Conservation (phyloP, 2,329 filamentous ascomycete species). For the Ceratocystis ficicola region DNA sequence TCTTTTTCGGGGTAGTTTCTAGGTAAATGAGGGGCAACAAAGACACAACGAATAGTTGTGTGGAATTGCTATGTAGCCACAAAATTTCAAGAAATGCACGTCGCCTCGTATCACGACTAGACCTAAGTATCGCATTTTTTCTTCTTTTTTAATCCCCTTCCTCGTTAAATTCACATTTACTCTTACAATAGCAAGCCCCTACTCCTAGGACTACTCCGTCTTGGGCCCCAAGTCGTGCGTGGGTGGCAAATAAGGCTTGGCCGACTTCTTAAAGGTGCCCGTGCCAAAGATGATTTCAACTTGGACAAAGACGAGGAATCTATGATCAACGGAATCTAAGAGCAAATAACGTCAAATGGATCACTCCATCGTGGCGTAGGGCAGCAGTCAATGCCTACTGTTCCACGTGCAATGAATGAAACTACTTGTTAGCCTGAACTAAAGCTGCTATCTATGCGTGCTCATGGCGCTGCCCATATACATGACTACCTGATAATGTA, state of each 20-base stretch:
- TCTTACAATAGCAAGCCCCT: background rate
- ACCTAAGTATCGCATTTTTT: background rate
- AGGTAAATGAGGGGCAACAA: too few species aligned
- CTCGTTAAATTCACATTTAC: background rate
- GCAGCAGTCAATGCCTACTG: too few species aligned
- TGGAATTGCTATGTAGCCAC: too few species aligned
- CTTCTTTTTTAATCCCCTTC: background rate
- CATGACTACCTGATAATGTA: background rate
- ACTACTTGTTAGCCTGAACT: too few species aligned
- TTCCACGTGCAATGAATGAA: too few species aligned
- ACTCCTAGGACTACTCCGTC: background rate
- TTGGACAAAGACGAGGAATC: background rate
- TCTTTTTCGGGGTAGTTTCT: too few species aligned
- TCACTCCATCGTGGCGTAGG: too few species aligned
- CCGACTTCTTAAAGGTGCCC: background rate
- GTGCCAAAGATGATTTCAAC: background rate
- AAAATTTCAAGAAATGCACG: too few species aligned
- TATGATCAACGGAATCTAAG: background rate
- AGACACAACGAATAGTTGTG: too few species aligned
- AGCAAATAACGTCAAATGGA: background rate
- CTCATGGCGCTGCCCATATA: too few species aligned
- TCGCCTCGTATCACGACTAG: too few species aligned
- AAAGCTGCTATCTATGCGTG: too few species aligned
- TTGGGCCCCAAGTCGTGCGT: background rate
- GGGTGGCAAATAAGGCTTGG: conserved; percentile 3